phyloP scores from a whole-genome alignment of 768 basidiomycete species.

The Phanerochaete carnosa region DNA sequence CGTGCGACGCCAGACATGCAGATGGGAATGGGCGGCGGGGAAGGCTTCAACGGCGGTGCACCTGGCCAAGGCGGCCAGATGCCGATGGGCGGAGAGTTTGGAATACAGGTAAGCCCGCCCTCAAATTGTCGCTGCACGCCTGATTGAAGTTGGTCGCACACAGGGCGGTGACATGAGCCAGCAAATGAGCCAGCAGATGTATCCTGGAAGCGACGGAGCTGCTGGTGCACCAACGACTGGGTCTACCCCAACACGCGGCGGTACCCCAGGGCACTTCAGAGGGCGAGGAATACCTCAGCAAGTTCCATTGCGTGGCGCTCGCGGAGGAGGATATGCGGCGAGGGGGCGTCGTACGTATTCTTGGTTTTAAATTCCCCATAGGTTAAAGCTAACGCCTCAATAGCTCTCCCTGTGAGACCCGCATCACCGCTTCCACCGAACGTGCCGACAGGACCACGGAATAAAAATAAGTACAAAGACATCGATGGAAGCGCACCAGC shows the following conservation, averaged over 20 bases:
- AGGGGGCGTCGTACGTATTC: conserved; percentile 40
- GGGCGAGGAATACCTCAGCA: conserved; percentile 39
- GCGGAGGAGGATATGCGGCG: conserved; percentile 38
- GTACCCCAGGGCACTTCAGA: conserved; percentile 39
- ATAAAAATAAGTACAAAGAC: conserved; percentile 90
- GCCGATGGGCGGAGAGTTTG: conserved; percentile 66
- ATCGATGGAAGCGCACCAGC: conserved; percentile 81
- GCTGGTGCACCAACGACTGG: conserved; percentile 44
- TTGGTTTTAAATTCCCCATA: not conserved
- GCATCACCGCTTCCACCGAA: conserved; percentile 84
- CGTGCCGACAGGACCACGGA: conserved; percentile 84
- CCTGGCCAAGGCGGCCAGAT: conserved; percentile 54
- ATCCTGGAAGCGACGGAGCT: conserved; percentile 53
- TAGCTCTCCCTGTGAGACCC: conserved; percentile 60
- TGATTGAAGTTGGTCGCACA: not conserved
- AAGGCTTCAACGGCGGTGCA: conserved; percentile 36
- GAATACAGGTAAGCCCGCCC: conserved; percentile 62
- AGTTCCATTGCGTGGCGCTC: conserved; percentile 37
- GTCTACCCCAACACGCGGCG: conserved; percentile 18
- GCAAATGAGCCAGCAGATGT: conserved; percentile 66
- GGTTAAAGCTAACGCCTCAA: not conserved
- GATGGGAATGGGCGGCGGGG: conserved; percentile 34
- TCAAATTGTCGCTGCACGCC: not conserved
- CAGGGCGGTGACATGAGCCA: conserved; percentile 2
- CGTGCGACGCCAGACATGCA: conserved; percentile 20